Evolutionary conservation across 371 early-diverging fungal genomes (phyloP), one percentile per base, ranked within the genome.

Genomic region (Mucor circinelloides): DNA sequence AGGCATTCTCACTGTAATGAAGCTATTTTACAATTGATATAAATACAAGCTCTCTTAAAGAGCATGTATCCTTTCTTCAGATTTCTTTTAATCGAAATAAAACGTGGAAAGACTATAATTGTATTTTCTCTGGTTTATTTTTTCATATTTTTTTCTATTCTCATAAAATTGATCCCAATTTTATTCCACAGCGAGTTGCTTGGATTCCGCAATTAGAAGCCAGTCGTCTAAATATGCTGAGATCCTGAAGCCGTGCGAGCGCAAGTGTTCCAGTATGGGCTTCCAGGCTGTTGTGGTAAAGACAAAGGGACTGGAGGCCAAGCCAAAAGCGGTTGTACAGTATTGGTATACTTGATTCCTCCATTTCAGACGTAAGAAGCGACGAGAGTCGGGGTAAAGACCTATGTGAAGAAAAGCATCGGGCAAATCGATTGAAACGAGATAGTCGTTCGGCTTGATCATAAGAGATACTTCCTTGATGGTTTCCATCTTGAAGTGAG

Each of bases 321-420:
- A 74, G 15, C 83, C 86, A 59, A 86, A 86, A 1, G 82, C 74
- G 25, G 76, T 60, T 0, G 78, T 75, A 8, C 68, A 63, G 71
- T 75, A 86, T 67, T 82, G 85, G 68, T 81, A 85, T n/a, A 69
- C 63, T 30, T 77, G 62, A 13, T 73, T 76, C 31, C 79, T 70
- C 76, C 82, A 86, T 27, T 66, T 42, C 58, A 85, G 82, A 44
- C 78, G 83, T 13, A 85, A 75, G 60, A 66, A 82, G 1, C 62
- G 57, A 1, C 71, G 63, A 4, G 69, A 73, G 1, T 25, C 32
- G 13, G 46, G 48, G 34, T 78, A 71, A 8, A 74, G 40, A 2
- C 38, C 54, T 17, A 76, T 38, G 15, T 76, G 74, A 0, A 76
- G 64, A 40, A 77, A 76, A 0, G 77, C 76, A 55, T 81, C 76